Evolutionary conservation across 352 stramenopile genomes (phyloP), one percentile per base, ranked within the genome.

Genomic region (Globisporangium heterothallicum): DNA sequence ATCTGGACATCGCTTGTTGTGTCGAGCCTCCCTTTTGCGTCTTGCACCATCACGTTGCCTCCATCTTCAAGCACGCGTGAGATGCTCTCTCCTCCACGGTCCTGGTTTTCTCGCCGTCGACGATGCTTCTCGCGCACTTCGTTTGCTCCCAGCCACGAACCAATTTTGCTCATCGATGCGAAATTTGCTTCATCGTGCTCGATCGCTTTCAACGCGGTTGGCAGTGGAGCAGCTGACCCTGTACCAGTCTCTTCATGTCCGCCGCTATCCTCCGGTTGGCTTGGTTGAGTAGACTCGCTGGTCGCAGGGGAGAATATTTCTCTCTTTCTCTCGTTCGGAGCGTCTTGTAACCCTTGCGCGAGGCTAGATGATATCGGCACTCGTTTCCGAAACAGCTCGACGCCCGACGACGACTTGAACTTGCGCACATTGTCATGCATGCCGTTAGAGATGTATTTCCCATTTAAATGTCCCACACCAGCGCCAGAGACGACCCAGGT

Each of bases 361-460:
- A 92, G 57, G 9, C 56, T 73, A 2, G 78, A 85, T 9, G 61
- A 60, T 21, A 70, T 59, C 18, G 69, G 66, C 0, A 91, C 45
- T 35, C 64, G 60, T 27, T 89, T 92, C 4, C 81, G 72, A 53
- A 92, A 92, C 4, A 92, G 63, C 48, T 92, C 81, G 6, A 89
- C 62, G 0, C 81, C 81, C 22, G 65, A 50, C 0, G 78, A 49
- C 7, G 70, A 85, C 57, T 84, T 92, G 54, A 89, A 92, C 51
- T 68, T 79, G 16, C 48, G 36, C 4, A 67, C 71, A 12, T 54
- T 43, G 22, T 86, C 73, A 42, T 87, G 76, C 0, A 65, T 48
- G n/a, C 81, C 81, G 42, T 45, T 81, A 4, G 72, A 56, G 22
- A 92, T 67, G 41, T 88, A 89, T 12, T 73, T 75, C 3, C 77